Conservation (phyloP, 768 basidiomycete species). For the Hebeloma cylindrosporum region DNA sequence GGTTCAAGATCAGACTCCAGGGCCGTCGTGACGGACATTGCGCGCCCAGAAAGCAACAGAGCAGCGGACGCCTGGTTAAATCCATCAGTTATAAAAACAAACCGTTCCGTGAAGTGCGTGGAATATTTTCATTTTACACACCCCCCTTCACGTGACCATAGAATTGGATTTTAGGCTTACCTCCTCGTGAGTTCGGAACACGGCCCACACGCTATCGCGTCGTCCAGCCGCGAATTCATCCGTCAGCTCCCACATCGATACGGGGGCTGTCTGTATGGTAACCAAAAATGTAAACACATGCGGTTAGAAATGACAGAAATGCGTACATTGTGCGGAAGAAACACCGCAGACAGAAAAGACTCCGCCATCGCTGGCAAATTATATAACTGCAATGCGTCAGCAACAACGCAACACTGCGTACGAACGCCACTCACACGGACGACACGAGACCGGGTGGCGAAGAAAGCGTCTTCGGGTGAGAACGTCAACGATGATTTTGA, state of each 20-base stretch:
- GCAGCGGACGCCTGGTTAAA: constrained; percentile 51
- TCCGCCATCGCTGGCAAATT: constrained; percentile 40
- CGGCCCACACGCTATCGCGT: constrained; percentile 49
- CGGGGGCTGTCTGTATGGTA: constrained; percentile 29
- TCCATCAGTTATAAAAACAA: constrained; percentile 16
- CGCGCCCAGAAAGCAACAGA: constrained; percentile 49
- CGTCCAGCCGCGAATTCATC: constrained; percentile 29
- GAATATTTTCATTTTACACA: constrained; percentile 7
- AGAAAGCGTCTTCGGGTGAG: constrained; percentile 34
- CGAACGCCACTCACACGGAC: constrained; percentile 44
- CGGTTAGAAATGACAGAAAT: constrained; percentile 12
- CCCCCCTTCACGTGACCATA: not conserved
- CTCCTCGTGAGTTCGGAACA: constrained; percentile 62
- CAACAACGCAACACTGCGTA: constrained; percentile 1
- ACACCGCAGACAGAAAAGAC: constrained; percentile 37
- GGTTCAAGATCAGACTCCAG: constrained; percentile 66
- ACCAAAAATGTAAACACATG: constrained; percentile 15
- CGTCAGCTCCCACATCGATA: constrained; percentile 49
- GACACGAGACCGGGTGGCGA: constrained; percentile 52
- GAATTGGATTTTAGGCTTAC: constrained; percentile 36
- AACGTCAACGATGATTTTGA: constrained; percentile 17
- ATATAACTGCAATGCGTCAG: constrained; percentile 32
- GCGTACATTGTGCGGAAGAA: constrained; percentile 39
- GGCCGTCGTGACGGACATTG: constrained; percentile 52
- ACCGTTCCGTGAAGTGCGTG: constrained; percentile 32